Conservation (phyloP, 2,329 filamentous ascomycete species). For the Phaeosphaeriaceae sp. region DNA sequence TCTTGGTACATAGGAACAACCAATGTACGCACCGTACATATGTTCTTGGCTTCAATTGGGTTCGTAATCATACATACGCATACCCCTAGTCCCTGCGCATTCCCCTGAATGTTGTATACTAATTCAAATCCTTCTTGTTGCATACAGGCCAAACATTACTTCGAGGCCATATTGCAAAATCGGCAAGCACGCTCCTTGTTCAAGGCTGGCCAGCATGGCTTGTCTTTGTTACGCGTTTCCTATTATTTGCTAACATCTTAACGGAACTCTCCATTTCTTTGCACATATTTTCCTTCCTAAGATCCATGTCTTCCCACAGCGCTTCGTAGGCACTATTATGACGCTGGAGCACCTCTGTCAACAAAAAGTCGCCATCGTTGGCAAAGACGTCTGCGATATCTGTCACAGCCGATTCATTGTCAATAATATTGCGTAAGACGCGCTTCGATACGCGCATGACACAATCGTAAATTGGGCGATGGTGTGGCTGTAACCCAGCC, state of each 20-base stretch:
- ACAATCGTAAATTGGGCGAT: conserved; percentile 47
- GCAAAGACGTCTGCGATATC: conserved; percentile 54
- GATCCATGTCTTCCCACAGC: conserved; percentile 26
- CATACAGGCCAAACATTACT: too few species aligned
- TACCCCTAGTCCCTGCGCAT: too few species aligned
- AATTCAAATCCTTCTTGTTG: too few species aligned
- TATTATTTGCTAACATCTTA: conserved; percentile 13
- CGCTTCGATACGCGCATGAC: conserved; percentile 51
- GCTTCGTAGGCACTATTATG: conserved; percentile 49
- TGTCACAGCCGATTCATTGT: conserved; percentile 53
- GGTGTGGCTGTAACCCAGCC: conserved; percentile 46
- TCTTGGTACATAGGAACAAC: too few species aligned
- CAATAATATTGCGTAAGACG: conserved; percentile 54
- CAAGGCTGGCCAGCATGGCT: background rate
- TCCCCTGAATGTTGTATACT: too few species aligned
- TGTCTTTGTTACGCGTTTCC: conserved; percentile 4
- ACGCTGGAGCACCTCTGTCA: conserved; percentile 50
- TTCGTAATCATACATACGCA: too few species aligned
- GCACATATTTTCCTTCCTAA: conserved; percentile 29
- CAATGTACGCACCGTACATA: too few species aligned
- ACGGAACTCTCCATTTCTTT: conserved; percentile 21
- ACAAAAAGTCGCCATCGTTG: conserved; percentile 51
- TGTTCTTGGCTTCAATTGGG: too few species aligned
- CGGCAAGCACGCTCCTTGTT: background rate
- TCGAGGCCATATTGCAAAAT: background rate